phyloP scores from a whole-genome alignment of 179 eudicot genomes.

The Silene vulgaris region DNA sequence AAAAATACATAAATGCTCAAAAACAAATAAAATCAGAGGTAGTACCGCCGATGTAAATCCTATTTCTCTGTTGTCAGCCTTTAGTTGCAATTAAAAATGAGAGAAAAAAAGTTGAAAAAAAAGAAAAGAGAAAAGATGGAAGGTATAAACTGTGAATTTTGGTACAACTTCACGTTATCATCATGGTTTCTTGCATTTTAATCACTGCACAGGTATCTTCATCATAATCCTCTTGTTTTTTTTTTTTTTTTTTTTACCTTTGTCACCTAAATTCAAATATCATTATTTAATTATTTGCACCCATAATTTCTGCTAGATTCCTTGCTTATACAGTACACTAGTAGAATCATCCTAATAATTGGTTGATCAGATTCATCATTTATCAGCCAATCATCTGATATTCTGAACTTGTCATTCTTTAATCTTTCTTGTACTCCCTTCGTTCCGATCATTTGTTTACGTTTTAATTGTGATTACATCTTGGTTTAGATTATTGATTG shows the following conservation, averaged over 20 bases:
- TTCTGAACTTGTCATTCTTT: background rate
- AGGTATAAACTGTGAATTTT: conserved; percentile 5
- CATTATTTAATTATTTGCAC: background rate
- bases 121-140: conserved; percentile 6
- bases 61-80: background rate
- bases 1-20: too few species aligned
- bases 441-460: background rate
- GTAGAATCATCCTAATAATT: conserved; percentile 12
- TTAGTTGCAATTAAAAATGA: background rate
- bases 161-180: conserved; percentile 1
- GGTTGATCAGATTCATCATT: conserved; percentile 2
- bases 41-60: too few species aligned
- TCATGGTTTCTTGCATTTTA: conserved; percentile 4
- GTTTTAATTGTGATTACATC: background rate
- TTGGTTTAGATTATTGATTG: conserved; percentile 13
- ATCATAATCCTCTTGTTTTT: background rate
- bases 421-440: background rate
- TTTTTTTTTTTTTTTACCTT: background rate
- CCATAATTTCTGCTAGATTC: conserved; percentile 3
- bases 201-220: conserved; percentile 3
- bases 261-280: conserved; percentile 7
- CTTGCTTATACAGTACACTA: conserved; percentile 19
- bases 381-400: background rate
- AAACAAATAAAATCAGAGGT: too few species aligned
- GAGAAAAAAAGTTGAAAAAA: background rate